Evolutionary conservation across 768 basidiomycete genomes (phyloP).

Genomic region (Chlorophyllum brunneum): DNA sequence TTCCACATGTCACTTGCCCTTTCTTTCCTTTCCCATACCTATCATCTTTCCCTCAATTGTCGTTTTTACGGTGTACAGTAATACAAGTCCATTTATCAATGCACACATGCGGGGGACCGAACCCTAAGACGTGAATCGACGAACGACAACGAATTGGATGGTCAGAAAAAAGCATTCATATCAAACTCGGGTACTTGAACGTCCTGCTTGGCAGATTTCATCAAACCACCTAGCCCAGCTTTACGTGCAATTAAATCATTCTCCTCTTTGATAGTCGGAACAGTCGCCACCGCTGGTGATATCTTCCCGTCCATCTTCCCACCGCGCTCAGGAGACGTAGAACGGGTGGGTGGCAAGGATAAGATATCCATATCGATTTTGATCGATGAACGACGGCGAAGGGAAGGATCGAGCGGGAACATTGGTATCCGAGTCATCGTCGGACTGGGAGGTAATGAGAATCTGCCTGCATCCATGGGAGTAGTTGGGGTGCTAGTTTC

Average conservation of each 20-base stretch:
- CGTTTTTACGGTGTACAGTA: conserved; percentile 7
- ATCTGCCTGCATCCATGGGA: conserved; percentile 9
- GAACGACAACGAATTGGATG: too few species aligned
- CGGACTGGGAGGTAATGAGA: conserved; percentile 24
- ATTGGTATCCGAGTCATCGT: conserved; percentile 37
- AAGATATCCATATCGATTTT: conserved; percentile 87
- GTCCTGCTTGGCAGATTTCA: conserved; percentile 91
- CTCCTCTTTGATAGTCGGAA: conserved; percentile 40
- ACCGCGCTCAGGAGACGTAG: conserved; percentile 40
- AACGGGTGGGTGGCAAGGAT: conserved; percentile 54
- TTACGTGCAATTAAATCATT: conserved; percentile 61
- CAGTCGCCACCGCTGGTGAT: conserved; percentile 21
- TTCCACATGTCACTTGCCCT: not conserved
- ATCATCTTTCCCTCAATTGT: not conserved
- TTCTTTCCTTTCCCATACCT: not conserved
- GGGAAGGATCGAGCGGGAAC: conserved; percentile 47
- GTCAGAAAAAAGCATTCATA: conserved; percentile 71
- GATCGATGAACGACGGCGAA: conserved; percentile 68
- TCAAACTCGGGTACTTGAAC: conserved; percentile 84
- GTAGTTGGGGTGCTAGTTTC: too few species aligned
- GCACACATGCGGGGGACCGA: not conserved
- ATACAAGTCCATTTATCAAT: not conserved
- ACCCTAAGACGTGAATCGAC: too few species aligned
- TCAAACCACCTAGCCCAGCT: conserved; percentile 74
- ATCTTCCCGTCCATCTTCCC: conserved; percentile 17